Percentiles rank a stretch among this genome's conserved stretches.
Conservation (phyloP, 2,329 filamentous ascomycete species). For the Cladosporium sp. region DNA sequence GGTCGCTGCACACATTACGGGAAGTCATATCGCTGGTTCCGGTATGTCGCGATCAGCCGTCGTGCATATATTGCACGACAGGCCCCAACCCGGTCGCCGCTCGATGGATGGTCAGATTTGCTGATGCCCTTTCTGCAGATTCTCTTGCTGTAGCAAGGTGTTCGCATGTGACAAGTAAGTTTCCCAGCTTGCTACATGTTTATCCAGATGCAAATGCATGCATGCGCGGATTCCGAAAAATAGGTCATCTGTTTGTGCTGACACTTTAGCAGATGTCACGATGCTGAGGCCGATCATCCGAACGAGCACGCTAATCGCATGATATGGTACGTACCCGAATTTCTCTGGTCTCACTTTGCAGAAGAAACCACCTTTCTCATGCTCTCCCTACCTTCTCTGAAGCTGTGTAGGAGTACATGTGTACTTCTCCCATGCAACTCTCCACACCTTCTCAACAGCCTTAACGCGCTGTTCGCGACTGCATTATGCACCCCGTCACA, state of each 20-base stretch:
- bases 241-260: conserved; percentile 10
- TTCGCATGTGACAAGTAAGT: conserved; percentile 54
- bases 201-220: too few species aligned
- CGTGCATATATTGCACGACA: conserved; percentile 2
- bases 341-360: background rate
- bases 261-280: conserved; percentile 60
- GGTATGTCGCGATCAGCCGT: conserved; percentile 31
- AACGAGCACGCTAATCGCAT: conserved; percentile 81
- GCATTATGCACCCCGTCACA: too few species aligned
- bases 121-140: conserved; percentile 33
- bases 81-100: background rate
- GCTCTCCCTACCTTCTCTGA: too few species aligned
- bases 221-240: background rate
- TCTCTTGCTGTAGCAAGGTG: conserved; percentile 54
- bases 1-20: conserved; percentile 53
- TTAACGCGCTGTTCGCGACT: background rate
- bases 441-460: background rate
- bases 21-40: conserved; percentile 50
- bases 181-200: background rate
- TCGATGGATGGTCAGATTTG: background rate
- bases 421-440: background rate
- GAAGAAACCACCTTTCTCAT: too few species aligned
- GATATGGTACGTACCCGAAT: conserved; percentile 56
- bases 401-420: too few species aligned
- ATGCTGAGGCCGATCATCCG: conserved; percentile 64